These are phyloP conservation scores for Monascus ruber DNA, from an alignment of 2,329 filamentous ascomycete genomes.

Conservation along the genomic window DNA sequence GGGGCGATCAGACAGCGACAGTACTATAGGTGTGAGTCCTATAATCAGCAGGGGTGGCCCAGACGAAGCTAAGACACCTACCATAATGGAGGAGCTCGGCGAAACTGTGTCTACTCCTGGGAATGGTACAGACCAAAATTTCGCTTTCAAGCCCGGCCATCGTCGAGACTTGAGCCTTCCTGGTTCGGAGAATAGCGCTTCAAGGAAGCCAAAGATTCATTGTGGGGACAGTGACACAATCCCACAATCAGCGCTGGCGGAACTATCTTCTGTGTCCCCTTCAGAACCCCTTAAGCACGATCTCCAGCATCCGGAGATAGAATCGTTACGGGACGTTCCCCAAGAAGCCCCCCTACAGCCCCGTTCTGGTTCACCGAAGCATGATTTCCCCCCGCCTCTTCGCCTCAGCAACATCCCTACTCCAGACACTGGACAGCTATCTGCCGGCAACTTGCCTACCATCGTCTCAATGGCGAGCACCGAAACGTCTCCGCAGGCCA, in stretches of 20 bases:
- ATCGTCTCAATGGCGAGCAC: constrained; percentile 22
- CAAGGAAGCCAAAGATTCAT: constrained; percentile 43
- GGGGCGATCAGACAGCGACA: constrained; percentile 50
- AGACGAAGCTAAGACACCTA: constrained; percentile 36
- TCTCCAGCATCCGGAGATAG: neutral
- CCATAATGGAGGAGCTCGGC: constrained; percentile 44
- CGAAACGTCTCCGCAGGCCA: constrained; percentile 25
- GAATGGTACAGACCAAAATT: constrained; percentile 12
- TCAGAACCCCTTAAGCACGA: constrained; percentile 7
- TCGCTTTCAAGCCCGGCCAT: constrained; percentile 41
- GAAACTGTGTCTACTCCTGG: constrained; percentile 18
- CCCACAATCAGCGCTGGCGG: constrained; percentile 34
- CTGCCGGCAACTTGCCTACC: constrained; percentile 17
- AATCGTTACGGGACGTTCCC: constrained; percentile 6
- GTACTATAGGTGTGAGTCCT: constrained; percentile 53
- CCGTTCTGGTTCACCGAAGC: constrained; percentile 2
- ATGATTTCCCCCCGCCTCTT: constrained; percentile 22
- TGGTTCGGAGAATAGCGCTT: constrained; percentile 48
- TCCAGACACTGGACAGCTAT: constrained; percentile 4
- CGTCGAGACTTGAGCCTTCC: constrained; percentile 49
- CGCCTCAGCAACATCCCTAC: constrained; percentile 16
- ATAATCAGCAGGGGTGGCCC: constrained; percentile 42
- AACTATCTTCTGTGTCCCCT: constrained; percentile 30
- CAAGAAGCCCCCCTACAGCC: constrained; percentile 3
- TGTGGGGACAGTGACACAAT: constrained; percentile 27